These are phyloP conservation scores for Penicillium crustosum DNA, from an alignment of 2,329 filamentous ascomycete species.

Conservation along the genomic window DNA sequence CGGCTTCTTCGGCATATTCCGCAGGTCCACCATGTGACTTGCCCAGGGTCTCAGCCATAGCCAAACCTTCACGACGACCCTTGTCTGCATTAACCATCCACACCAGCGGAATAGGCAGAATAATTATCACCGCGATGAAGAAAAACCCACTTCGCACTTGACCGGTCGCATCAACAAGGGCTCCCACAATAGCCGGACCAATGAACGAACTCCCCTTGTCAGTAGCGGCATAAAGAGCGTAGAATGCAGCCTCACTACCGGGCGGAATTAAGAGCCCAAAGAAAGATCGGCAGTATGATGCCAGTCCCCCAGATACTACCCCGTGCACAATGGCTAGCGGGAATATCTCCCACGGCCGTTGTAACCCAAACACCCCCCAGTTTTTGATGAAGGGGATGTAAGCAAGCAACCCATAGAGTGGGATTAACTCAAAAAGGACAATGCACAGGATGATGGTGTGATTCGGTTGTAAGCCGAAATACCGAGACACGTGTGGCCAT, in stretches of 20 bases:
- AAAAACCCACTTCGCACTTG: conserved; percentile 80
- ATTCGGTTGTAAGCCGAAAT: conserved; percentile 66
- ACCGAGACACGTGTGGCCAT: conserved; percentile 73
- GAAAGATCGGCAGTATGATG: conserved; percentile 81
- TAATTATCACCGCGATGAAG: conserved; percentile 80
- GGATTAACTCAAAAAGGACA: conserved; percentile 83
- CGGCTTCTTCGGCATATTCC: conserved; percentile 28
- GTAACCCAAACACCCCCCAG: conserved; percentile 74
- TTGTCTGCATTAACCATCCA: conserved; percentile 61
- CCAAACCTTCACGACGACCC: conserved; percentile 34
- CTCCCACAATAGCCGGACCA: conserved; percentile 83
- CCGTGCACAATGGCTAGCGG: conserved; percentile 82
- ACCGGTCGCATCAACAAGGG: conserved; percentile 76
- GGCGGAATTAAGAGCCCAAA: conserved; percentile 88
- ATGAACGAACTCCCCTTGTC: conserved; percentile 91
- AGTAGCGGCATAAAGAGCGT: conserved; percentile 89
- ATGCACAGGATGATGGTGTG: conserved; percentile 90
- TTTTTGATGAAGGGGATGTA: conserved; percentile 73
- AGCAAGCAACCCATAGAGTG: conserved; percentile 79
- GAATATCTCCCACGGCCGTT: conserved; percentile 92
- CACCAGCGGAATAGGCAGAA: conserved; percentile 76
- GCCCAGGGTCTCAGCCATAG: conserved; percentile 31
- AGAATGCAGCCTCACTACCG: conserved; percentile 88
- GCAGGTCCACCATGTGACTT: conserved; percentile 15
- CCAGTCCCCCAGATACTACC: conserved; percentile 79